Conservation (phyloP, 768 basidiomycete species). For the Mrakia frigida region DNA sequence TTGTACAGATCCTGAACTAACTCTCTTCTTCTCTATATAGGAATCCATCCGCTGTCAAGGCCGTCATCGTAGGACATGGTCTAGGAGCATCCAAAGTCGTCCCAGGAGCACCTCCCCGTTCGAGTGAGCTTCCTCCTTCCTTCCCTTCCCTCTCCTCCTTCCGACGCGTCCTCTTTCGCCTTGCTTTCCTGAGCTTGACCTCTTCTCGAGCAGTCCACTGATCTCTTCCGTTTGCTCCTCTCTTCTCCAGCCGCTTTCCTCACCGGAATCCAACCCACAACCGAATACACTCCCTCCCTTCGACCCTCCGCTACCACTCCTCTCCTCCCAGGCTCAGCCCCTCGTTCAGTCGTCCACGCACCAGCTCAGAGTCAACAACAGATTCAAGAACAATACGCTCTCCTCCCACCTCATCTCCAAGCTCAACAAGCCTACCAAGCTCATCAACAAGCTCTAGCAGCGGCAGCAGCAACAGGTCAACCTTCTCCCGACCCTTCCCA, state of each 20-base stretch:
- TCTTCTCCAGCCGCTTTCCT: background rate
- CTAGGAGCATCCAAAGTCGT: constrained; percentile 23
- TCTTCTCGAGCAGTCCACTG: background rate
- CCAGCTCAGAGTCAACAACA: constrained; percentile 36
- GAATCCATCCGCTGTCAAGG: constrained; percentile 18
- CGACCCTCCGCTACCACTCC: constrained; percentile 34
- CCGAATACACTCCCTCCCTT: constrained; percentile 42
- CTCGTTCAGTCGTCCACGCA: constrained; percentile 35
- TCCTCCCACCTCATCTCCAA: constrained; percentile 23
- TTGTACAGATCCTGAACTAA: background rate
- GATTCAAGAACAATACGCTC: constrained; percentile 30
- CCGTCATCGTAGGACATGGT: constrained; percentile 28
- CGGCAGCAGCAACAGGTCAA: background rate
- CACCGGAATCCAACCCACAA: constrained; percentile 37
- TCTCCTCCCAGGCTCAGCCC: constrained; percentile 31
- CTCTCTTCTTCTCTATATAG: background rate
- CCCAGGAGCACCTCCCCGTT: constrained; percentile 5
- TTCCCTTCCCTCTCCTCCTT: background rate
- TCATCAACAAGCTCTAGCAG: background rate
- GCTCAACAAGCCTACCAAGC: constrained; percentile 15
- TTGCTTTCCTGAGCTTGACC: too few relatives aligned
- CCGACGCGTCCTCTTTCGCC: too few relatives aligned
- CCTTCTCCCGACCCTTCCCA: background rate
- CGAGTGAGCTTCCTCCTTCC: constrained; percentile 2
- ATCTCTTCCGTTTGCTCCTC: background rate